Conservation (phyloP, 2,329 filamentous ascomycete species). For the Neofusicoccum kwambonambiense region DNA sequence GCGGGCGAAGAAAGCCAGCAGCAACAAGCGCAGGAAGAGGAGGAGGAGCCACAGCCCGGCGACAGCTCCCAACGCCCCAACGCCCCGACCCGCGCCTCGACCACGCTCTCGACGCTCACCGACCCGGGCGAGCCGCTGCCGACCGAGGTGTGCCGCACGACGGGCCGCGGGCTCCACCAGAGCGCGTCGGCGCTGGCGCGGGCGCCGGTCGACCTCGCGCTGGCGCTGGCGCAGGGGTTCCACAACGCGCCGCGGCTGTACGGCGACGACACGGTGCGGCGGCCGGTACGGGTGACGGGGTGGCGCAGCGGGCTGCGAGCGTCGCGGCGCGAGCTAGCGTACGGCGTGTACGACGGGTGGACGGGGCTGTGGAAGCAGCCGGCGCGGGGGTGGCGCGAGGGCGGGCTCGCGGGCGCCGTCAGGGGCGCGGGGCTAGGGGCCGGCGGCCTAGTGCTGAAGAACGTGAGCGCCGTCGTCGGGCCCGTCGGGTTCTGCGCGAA, state of each 20-base stretch:
- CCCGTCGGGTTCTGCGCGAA: conserved; percentile 64
- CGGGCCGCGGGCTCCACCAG: conserved; percentile 53
- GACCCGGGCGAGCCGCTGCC: conserved; percentile 29
- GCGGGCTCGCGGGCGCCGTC: conserved; percentile 54
- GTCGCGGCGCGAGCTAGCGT: conserved; percentile 60
- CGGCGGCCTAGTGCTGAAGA: conserved; percentile 64
- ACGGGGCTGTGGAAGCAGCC: conserved; percentile 63
- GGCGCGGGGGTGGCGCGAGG: conserved; percentile 55
- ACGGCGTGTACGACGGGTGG: conserved; percentile 64
- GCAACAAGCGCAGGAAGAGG: background rate
- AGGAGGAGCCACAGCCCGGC: background rate
- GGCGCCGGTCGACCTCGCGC: conserved; percentile 60
- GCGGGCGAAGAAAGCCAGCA: background rate
- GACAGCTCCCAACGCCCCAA: conserved; percentile 20
- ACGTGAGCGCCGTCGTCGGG: conserved; percentile 60
- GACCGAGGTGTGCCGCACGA: conserved; percentile 44
- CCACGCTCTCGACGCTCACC: conserved; percentile 30
- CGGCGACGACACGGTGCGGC: conserved; percentile 67
- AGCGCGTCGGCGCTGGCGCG: conserved; percentile 53
- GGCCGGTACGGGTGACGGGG: conserved; percentile 62
- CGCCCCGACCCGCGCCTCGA: conserved; percentile 22
- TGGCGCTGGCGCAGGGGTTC: conserved; percentile 66
- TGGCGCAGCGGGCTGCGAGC: conserved; percentile 62
- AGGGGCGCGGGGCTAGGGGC: conserved; percentile 61
- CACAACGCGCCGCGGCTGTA: conserved; percentile 70